phyloP scores from a whole-genome alignment of 768 basidiomycete genomes.

The Suillus variegatus region DNA sequence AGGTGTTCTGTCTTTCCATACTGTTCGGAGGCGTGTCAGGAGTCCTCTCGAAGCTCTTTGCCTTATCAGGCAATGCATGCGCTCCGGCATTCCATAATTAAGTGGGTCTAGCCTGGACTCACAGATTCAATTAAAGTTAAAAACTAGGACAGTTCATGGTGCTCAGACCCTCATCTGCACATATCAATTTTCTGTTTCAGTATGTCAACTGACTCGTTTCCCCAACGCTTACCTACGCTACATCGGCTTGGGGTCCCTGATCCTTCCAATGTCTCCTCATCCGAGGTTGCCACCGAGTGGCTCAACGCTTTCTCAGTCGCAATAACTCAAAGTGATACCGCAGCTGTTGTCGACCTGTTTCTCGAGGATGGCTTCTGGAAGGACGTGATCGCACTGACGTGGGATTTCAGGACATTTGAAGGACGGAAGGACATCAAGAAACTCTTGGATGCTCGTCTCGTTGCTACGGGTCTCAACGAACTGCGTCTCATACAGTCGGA shows the following conservation, averaged over 20 bases:
- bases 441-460: conserved; percentile 43
- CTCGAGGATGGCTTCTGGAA: conserved; percentile 46
- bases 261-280: conserved; percentile 19
- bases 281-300: conserved; percentile 26
- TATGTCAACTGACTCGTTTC: conserved; percentile 8
- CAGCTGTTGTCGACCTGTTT: conserved; percentile 26
- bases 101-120: too few relatives aligned
- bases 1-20: too few relatives aligned
- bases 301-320: conserved; percentile 26
- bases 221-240: conserved; percentile 33
- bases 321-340: conserved; percentile 18
- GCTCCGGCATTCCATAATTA: too few relatives aligned
- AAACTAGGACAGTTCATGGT: too few relatives aligned
- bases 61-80: too few relatives aligned
- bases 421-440: conserved; percentile 38
- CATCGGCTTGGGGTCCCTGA: conserved; percentile 25
- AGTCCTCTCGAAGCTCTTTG: too few relatives aligned
- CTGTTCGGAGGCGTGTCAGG: too few relatives aligned
- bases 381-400: conserved; percentile 54
- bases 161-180: background rate
- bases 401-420: conserved; percentile 54
- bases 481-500: conserved; percentile 20
- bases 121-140: too few relatives aligned
- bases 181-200: background rate
- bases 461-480: conserved; percentile 19